Evolutionary conservation across 78 protist species (phyloP), one percentile per base, ranked within the genome.

Genomic region (Dictyostelium citrinum): DNA sequence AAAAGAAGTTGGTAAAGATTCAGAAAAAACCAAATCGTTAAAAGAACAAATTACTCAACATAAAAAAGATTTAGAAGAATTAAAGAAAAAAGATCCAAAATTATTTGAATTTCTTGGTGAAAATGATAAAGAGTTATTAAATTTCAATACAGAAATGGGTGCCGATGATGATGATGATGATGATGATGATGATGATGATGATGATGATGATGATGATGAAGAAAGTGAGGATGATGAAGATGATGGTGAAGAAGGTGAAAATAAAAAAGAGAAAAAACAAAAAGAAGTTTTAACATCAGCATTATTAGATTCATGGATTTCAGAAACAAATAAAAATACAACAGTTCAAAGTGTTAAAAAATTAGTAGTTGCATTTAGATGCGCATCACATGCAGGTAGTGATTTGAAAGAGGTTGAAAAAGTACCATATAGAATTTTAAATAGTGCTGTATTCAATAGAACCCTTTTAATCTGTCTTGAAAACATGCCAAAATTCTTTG

Each of bases 301-400:
- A 35, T 49, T 83, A 10, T 58, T 95, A 27, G 95, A 90, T 24
- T 35, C 80, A 43, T 82, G 86, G 94, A 6, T 91, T 43, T 10
- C 1, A 1, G 71, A 78, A 35, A 33, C 77, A 16, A 37, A 91
- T 17, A 84, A 71, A 33, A n/a, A 58, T 3, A 33, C 55, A 7
- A 71, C 67, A 29, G 5, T 82, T 16, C 39, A 78, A 61, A 72
- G 27, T 76, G 31, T 88, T 4, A 94, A 82, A 41, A 80, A 74
- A 29, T 31, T 95, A 29, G 49, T 95, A 58, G 17, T 74, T 14
- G 97, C 97, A 46, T 96, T 96, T 95, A 84, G 77, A 64, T 16
- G 90, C 2, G 97, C 95, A 2, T 90, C 81, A 29, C 95, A 37
- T 37, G 61, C 91, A 27, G 80, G 90, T 29, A 39, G 81, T 55